Base-by-base conservation (phyloP, 1,139 yeast species). In the Protomyces arabidopsidicola region DNA sequence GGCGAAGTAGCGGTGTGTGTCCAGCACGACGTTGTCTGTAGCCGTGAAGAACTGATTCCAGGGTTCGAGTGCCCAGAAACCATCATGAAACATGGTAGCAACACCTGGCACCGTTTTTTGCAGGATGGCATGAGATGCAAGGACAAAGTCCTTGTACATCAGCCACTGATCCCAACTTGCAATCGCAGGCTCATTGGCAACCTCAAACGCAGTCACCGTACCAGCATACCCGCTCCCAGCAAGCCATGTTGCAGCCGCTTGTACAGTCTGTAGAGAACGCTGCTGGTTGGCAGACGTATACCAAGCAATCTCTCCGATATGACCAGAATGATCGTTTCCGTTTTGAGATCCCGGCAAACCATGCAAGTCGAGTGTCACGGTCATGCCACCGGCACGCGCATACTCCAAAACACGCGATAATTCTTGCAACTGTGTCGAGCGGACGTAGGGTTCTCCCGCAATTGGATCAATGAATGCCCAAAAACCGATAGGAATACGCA, bases 341-440 rank as follows among this genome's bases (percentile, higher is more conserved):
- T 91, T 62, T 76, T 91, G 98, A 22, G 96, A 88, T n/a, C 97
- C 98, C 56, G 97, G 95, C 35, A 90, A 95, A 65, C 98, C 98
- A 74, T 91, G 98, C 70, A 91, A 78, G 75, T 91, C 98, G 63
- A 91, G 81, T 97, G 97, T 90, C 24, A 84, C 95, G 73, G 87
- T 85, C 70, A 91, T 74, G 57, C 81, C 82, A 70, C 84, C 71
- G 22, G 79, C 77, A 64, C 83, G 76, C 58, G 88, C 84, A 97
- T 97, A 91, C 27, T 75, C 80, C 60, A 91, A 77, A 9, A 97
- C 96, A 69, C 80, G 77, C 70, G 88, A 90, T 67, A 91, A 77
- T 74, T 87, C 89, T 18, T 75, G 73, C 27, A 58, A 42, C 63
- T 80, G 84, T 76, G 90, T 97, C 31, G 97, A 97, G 72, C 83